Percentiles rank a stretch among this genome's conserved stretches.
Conservation (phyloP, 2,329 filamentous ascomycete species). For the Monosporascus cannonballus region DNA sequence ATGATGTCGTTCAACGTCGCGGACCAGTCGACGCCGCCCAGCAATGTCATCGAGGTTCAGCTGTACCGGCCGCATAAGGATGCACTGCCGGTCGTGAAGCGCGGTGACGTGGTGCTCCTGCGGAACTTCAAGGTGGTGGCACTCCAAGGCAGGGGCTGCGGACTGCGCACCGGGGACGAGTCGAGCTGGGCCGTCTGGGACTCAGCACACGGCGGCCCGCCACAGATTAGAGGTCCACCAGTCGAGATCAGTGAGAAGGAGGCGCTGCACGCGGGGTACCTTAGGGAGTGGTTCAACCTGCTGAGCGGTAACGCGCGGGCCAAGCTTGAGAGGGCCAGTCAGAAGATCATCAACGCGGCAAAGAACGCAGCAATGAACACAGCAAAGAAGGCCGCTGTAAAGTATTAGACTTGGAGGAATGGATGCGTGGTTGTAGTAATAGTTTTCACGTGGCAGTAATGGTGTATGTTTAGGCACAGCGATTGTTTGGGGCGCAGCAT, state of each 20-base stretch:
- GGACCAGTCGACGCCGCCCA: conserved; percentile 48
- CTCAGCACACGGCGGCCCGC: conserved; percentile 27
- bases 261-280: conserved; percentile 38
- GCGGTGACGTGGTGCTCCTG: conserved; percentile 54
- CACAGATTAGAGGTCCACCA: conserved; percentile 54
- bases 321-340: conserved; percentile 44
- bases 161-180: conserved; percentile 45
- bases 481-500: too few species aligned
- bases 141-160: conserved; percentile 49
- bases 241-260: conserved; percentile 50
- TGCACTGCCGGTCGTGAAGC: conserved; percentile 46
- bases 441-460: too few species aligned
- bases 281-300: conserved; percentile 43
- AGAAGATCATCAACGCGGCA: conserved; percentile 25
- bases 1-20: conserved; percentile 52
- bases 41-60: conserved; percentile 46
- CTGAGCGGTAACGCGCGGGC: conserved; percentile 40
- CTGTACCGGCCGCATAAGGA: conserved; percentile 54
- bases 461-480: too few species aligned
- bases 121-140: conserved; percentile 49
- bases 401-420: too few species aligned
- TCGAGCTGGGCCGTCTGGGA: conserved; percentile 61
- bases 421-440: too few species aligned
- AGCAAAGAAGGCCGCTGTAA: neutral
- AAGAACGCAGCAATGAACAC: neutral